phyloP scores from a whole-genome alignment of 768 basidiomycete species.

The Tulasnella sp. region DNA sequence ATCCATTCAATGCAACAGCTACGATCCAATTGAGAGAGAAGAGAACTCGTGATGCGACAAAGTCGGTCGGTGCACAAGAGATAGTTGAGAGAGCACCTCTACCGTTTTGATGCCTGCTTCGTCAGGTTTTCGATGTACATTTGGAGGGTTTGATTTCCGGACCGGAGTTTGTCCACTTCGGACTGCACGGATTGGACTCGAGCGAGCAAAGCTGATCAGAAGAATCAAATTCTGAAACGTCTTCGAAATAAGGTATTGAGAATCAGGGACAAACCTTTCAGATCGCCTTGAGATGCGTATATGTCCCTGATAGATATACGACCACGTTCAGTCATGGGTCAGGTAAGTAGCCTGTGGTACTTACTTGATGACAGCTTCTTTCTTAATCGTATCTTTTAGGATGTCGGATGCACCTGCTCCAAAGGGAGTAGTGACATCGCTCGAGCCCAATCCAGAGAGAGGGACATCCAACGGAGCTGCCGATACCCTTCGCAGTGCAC shows the following conservation, averaged over 20 bases:
- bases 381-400: conserved; percentile 63
- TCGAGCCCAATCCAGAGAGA: neutral
- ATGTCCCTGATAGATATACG: conserved; percentile 46
- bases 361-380: conserved; percentile 69
- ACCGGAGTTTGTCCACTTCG: conserved; percentile 69
- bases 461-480: too few relatives aligned
- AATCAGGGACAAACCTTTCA: conserved; percentile 46
- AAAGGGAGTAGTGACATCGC: neutral
- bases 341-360: conserved; percentile 23
- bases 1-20: too few relatives aligned
- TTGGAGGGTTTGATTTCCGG: conserved; percentile 72
- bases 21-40: too few relatives aligned
- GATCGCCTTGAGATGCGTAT: conserved; percentile 58
- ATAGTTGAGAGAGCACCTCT: conserved; percentile 38
- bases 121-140: conserved; percentile 87
- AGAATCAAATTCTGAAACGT: neutral
- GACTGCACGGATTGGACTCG: conserved; percentile 59
- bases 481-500: neutral
- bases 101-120: conserved; percentile 72
- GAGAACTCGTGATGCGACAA: too few relatives aligned
- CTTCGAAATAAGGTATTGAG: neutral
- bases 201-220: conserved; percentile 46
- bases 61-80: too few relatives aligned
- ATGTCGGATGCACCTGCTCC: conserved; percentile 32
- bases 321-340: neutral